Base-by-base conservation (phyloP, 2,329 filamentous ascomycete species). In the Beauveria bassiana region DNA sequence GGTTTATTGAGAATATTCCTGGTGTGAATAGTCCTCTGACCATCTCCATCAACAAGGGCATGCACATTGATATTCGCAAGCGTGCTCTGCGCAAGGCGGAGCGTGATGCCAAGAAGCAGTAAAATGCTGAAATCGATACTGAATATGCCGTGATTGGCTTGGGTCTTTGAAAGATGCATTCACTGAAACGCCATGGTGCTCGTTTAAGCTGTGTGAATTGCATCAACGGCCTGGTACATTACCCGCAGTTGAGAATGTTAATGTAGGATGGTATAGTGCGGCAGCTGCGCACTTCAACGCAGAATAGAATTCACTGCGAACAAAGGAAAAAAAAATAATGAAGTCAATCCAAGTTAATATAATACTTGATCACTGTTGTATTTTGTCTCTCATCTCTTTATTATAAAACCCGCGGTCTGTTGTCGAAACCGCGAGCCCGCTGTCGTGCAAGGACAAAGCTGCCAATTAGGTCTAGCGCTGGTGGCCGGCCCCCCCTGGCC, bases 31-130 rank as follows among this genome's bases (percentile, higher is more conserved):
- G 77, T 68, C 71, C 72, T 16, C 52, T 81, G 24, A 77, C 74
- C 12, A 77, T 85, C 46, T 74, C 71, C 67, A 74, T 78, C 69
- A 86, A 85, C 72, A 75, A 79, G 66, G 79, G 77, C 66, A 93
- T 96, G 87, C 93, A 97, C 72, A 78, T 89, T 69, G 86, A 87
- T 63, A 96, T 97, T 64, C 86, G 93, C 68, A 88, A 82, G 73
- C 83, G 92, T 61, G 93, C 93, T 46, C 77, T 97, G 71, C 87
- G 83, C 72, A 97, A 96, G 82, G 87, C 86, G 4, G 91, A 90
- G 69, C 85, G 91, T 51, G 90, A 96, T 60, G 86, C 85, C 10
- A 91, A 91, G 83, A 90, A 90, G 77, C 72, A 76, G 69, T 76
- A 69, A 66, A 47, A 5, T 14, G 1, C 18, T 12, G 9, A 14